phyloP scores from a whole-genome alignment of 441 rosid species.

The Dalechampia spathulata region DNA sequence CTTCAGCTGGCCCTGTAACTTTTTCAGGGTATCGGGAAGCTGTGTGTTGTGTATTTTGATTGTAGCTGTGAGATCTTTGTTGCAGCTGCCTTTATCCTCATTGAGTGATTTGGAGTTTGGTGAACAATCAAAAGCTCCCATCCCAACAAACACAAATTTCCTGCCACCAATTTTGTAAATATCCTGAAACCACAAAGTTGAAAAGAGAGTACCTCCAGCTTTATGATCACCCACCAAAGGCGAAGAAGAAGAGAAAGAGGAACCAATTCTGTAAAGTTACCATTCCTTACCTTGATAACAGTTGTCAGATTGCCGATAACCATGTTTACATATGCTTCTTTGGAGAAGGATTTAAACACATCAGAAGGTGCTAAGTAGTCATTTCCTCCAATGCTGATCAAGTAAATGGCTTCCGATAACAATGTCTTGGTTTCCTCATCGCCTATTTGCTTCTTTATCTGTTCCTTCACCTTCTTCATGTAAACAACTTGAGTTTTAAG shows the following conservation, averaged over 20 bases:
- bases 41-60: slow-evolving; percentile 25
- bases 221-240: too few relatives aligned
- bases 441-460: slow-evolving; percentile 30
- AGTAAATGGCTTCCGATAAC: slow-evolving; percentile 34
- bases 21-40: slow-evolving; percentile 16
- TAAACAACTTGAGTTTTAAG: slow-evolving; percentile 29
- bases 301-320: slow-evolving; percentile 21
- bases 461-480: slow-evolving; percentile 30
- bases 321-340: slow-evolving; percentile 18
- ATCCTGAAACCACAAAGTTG: slow-evolving; percentile 3
- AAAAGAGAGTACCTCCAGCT: too few relatives aligned
- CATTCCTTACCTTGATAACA: slow-evolving; percentile 7
- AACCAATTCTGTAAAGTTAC: too few relatives aligned
- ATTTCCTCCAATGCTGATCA: slow-evolving; percentile 33
- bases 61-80: slow-evolving; percentile 7
- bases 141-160: slow-evolving; percentile 3
- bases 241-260: not conserved
- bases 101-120: slow-evolving; percentile 21
- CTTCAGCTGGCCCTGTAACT: slow-evolving; percentile 18
- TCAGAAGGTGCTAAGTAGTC: slow-evolving; percentile 26
- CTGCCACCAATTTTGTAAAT: slow-evolving; percentile 15
- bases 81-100: slow-evolving; percentile 8
- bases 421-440: slow-evolving; percentile 20
- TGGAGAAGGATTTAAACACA: slow-evolving; percentile 18
- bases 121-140: not conserved